Conservation (phyloP, 768 basidiomycete species). For the Mycena maculata region DNA sequence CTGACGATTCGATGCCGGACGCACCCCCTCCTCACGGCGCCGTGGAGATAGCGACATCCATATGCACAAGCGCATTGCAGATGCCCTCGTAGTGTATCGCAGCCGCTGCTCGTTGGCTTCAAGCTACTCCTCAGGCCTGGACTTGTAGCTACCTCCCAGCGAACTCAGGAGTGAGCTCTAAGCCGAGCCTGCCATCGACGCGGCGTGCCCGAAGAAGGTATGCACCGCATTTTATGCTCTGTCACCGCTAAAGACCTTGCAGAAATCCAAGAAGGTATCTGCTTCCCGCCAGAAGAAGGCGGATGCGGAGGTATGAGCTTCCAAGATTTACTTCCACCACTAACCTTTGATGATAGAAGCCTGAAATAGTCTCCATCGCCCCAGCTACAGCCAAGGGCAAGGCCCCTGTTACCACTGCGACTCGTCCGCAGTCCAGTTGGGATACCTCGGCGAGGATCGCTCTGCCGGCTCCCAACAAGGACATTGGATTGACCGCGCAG, state of each 20-base stretch:
- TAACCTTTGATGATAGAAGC: not conserved
- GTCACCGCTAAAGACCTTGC: not conserved
- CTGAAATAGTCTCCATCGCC: not conserved
- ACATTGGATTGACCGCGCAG: constrained; percentile 3
- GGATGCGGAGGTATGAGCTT: not conserved
- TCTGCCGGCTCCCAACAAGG: constrained; percentile 9
- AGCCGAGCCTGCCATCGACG: not conserved
- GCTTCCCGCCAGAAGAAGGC: constrained; percentile 1
- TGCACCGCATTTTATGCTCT: not conserved
- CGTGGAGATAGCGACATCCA: not conserved
- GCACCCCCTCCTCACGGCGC: not conserved
- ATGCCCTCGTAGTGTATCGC: not conserved
- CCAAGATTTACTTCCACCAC: not conserved
- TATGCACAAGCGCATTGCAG: not conserved
- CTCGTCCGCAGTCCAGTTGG: constrained; percentile 4
- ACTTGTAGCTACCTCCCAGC: not conserved
- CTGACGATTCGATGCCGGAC: not conserved
- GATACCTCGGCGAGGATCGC: not conserved
- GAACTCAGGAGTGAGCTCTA: not conserved
- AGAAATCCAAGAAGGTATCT: not conserved
- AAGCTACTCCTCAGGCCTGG: not conserved
- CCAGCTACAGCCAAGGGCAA: not conserved
- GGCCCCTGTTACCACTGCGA: not conserved
- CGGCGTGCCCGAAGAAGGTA: not conserved
- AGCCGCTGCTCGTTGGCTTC: constrained; percentile 8